These are phyloP conservation scores for Avena eriantha DNA, from an alignment of 176 grass and related monocot species.

Conservation along the genomic window DNA sequence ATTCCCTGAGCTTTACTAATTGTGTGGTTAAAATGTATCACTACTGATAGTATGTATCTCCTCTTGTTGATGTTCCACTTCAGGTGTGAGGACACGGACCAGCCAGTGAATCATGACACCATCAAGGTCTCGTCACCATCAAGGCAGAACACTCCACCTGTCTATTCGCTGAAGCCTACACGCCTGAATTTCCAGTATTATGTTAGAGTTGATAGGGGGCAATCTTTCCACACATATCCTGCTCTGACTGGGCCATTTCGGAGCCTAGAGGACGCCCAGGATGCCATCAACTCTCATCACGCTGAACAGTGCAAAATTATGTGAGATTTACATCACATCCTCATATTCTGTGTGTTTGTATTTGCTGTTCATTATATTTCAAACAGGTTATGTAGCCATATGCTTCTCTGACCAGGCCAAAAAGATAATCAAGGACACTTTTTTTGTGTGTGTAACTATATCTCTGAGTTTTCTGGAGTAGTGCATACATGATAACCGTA, in stretches of 20 bases:
- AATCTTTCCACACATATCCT: slow-evolving; percentile 1
- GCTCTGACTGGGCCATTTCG: background rate
- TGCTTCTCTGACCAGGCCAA: background rate
- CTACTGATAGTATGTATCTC: background rate
- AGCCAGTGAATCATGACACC: background rate
- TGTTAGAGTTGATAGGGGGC: background rate
- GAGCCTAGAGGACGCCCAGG: background rate
- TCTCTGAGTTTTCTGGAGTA: background rate
- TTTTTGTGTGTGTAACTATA: background rate
- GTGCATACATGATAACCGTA: background rate
- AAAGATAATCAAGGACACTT: background rate
- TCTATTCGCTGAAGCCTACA: background rate
- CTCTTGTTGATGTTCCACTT: background rate
- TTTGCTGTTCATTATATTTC: background rate
- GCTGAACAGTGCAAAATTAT: slow-evolving; percentile 8
- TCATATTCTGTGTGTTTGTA: background rate
- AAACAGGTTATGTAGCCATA: background rate
- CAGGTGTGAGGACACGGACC: background rate
- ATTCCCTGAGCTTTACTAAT: too few species aligned
- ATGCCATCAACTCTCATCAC: background rate
- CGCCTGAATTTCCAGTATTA: background rate
- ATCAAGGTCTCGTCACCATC: background rate
- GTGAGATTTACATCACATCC: background rate
- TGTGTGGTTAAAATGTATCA: too few species aligned
- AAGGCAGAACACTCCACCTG: background rate